Evolutionary conservation across 768 basidiomycete species (phyloP).

Genomic region (Leucosporidium creatinivorum): DNA sequence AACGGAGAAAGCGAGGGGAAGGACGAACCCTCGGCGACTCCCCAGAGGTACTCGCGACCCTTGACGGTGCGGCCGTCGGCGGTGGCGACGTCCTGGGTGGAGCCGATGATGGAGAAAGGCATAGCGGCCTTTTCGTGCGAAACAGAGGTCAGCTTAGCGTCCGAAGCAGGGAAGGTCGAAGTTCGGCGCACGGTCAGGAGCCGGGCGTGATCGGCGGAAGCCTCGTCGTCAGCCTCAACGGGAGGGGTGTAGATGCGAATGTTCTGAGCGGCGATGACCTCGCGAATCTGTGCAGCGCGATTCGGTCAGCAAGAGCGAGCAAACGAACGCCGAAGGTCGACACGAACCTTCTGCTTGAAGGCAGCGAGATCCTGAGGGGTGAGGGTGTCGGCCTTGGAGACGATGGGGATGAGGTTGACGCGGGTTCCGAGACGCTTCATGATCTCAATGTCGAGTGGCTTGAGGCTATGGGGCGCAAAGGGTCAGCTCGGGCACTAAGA

Average conservation of each 20-base stretch:
- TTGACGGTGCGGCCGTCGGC: constrained; percentile 87
- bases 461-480: constrained; percentile 52
- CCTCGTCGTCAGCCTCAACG: constrained; percentile 78
- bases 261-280: constrained; percentile 80
- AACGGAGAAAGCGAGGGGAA: background rate
- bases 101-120: constrained; percentile 98
- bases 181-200: constrained; percentile 50
- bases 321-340: constrained; percentile 26
- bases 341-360: constrained; percentile 82
- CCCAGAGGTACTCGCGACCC: constrained; percentile 98
- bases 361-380: constrained; percentile 82
- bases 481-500: background rate
- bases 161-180: background rate
- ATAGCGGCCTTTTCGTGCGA: constrained; percentile 58
- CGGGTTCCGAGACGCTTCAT: constrained; percentile 99
- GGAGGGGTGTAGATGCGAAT: constrained; percentile 94
- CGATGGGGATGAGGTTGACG: constrained; percentile 94
- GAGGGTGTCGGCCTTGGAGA: constrained; percentile 95
- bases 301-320: too few relatives aligned
- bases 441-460: constrained; percentile 97
- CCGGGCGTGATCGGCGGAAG: constrained; percentile 78
- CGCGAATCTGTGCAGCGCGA: constrained; percentile 59
- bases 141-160: background rate
- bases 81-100: constrained; percentile 87
- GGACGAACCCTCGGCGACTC: constrained; percentile 87